Evolutionary conservation across 495 filamentous ascomycete genomes (phyloP).

Genomic region (Talaromyces proteolyticus): DNA sequence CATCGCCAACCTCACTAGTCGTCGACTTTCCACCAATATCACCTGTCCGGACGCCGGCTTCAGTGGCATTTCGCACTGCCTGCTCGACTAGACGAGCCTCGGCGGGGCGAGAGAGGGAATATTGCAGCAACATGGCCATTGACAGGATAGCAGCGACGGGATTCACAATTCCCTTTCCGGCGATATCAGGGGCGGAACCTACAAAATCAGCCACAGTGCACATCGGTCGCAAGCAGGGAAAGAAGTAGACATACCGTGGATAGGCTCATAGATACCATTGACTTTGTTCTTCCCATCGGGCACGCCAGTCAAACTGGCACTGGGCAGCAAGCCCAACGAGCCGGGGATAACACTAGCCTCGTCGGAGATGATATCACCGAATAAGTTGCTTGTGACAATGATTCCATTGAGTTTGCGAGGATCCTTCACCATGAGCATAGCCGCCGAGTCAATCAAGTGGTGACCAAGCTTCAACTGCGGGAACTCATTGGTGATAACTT

Average conservation of each 20-base stretch:
- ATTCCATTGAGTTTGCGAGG: conserved; percentile 87
- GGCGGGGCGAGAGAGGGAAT: conserved; percentile 42
- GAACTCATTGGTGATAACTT: conserved; percentile 77
- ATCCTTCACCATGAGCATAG: conserved; percentile 97
- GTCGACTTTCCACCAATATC: conserved; percentile 50
- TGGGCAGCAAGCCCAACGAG: conserved; percentile 82
- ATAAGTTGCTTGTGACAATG: conserved; percentile 89
- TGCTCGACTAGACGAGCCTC: conserved; percentile 47
- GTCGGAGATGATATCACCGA: conserved; percentile 94
- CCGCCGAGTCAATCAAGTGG: conserved; percentile 92
- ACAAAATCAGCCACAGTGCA: neutral
- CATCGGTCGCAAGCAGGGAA: conserved; percentile 4
- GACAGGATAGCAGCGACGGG: conserved; percentile 53
- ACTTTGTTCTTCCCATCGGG: conserved; percentile 60
- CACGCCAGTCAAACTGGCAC: conserved; percentile 79
- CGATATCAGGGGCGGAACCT: conserved; percentile 56
- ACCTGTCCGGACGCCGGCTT: conserved; percentile 44
- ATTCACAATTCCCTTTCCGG: conserved; percentile 82
- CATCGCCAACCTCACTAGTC: conserved; percentile 48
- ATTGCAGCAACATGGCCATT: conserved; percentile 51
- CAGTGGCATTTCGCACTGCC: conserved; percentile 47
- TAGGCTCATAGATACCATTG: conserved; percentile 91
- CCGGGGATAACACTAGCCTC: conserved; percentile 96
- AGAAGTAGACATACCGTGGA: conserved; percentile 64
- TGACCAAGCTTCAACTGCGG: conserved; percentile 79